phyloP scores from a whole-genome alignment of 2,329 filamentous ascomycete genomes.

The Eutypella sp. region DNA sequence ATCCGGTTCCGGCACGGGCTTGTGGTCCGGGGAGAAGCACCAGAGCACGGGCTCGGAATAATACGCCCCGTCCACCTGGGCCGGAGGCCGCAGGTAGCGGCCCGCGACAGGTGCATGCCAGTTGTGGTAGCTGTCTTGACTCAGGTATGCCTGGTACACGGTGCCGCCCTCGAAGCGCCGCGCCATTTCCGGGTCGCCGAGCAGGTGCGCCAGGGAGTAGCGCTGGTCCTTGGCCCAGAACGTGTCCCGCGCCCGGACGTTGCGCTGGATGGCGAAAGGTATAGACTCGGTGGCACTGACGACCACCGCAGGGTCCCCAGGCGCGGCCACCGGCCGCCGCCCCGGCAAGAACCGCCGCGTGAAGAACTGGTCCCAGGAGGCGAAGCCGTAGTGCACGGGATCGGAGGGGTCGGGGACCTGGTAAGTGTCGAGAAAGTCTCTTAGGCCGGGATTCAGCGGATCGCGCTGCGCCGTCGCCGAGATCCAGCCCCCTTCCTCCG shows the following conservation, averaged over 20 bases:
- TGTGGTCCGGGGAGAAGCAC: conserved; percentile 3
- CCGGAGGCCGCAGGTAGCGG: conserved; percentile 45
- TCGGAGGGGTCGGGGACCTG: no score
- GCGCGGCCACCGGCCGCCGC: conserved; percentile 43
- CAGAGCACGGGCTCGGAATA: conserved; percentile 53
- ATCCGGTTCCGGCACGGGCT: conserved; percentile 6
- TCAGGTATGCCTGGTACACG: conserved; percentile 57
- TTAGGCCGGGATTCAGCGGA: no score
- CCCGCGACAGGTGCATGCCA: conserved; percentile 58
- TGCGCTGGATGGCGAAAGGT: conserved; percentile 33
- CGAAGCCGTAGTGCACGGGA: conserved; percentile 52
- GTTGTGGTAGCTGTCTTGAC: conserved; percentile 54
- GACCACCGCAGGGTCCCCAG: conserved; percentile 44
- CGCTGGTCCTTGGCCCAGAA: conserved; percentile 59
- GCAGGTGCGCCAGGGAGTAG: conserved; percentile 51
- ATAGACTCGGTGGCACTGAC: conserved; percentile 54
- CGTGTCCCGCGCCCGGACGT: conserved; percentile 41
- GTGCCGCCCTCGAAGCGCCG: conserved; percentile 49
- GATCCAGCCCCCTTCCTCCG: no score
- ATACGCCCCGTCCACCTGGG: conserved; percentile 52
- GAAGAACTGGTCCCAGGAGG: conserved; percentile 59
- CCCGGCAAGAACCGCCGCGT: conserved; percentile 43
- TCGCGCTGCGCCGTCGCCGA: no score
- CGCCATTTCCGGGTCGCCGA: conserved; percentile 40
- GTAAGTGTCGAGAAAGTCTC: no score